Evolutionary conservation across 1,284 basidiomycete genomes (phyloP), one percentile per base, ranked within the genome.

Genomic region (Cystobasidiaceae sp.): DNA sequence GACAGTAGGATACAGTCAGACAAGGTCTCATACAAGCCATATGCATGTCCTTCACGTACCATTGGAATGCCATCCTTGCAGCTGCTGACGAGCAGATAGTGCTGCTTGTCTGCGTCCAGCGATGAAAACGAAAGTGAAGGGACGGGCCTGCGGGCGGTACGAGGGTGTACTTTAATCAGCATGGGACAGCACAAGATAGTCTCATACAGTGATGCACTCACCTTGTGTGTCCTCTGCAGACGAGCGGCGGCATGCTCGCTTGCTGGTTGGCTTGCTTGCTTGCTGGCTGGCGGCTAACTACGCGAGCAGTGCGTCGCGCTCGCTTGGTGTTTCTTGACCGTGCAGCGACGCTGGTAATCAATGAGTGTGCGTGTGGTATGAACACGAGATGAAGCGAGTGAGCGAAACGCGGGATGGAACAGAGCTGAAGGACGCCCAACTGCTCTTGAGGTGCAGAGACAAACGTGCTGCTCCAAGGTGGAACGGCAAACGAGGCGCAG

Each of bases 31-130:
- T 25, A 15, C 30, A 17, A 15, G 17, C 39, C 17, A 19, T 4
- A 1, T 5, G 23, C n/a, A 32, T 58, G 41, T 7, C 90, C 92
- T 91, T 93, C 75, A 71, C 92, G 85, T 70, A 96, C 80, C 91
- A 94, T 94, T 34, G 93, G 92, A 73, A 92, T 93, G 33, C 92
- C 92, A 81, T 96, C 93, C 79, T 97, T 96, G 81, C 93, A 96
- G 72, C 89, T 89, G 58, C 91, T 94, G 73, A 94, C 88, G 70
- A 97, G 82, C 69, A 93, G 81, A 78, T 87, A 97, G 50, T 62
- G 60, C 30, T 86, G 85, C 67, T 85, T 84, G 77, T 94, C 91
- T n/a, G 54, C 17, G 3, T 69, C 34, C 4, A 63, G 51, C 0
- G 64, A 41, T n/a, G 66, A 69, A 61, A 71, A 74, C 34, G 68